These are phyloP conservation scores for Aspergillus novofumigatus DNA, from an alignment of 2,329 filamentous ascomycete genomes.

Conservation along the genomic window DNA sequence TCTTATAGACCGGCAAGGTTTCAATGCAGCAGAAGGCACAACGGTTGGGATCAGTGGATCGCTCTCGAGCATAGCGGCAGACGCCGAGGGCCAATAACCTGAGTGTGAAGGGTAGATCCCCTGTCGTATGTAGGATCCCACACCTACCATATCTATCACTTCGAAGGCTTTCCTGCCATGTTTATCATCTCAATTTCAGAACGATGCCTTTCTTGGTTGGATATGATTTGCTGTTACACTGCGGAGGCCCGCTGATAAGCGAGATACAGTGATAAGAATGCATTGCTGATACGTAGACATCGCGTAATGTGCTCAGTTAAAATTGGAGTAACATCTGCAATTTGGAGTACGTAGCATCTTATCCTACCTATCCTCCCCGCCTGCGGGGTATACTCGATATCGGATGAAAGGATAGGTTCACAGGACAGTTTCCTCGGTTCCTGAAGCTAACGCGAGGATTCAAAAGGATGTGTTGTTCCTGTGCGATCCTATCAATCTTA, in stretches of 20 bases:
- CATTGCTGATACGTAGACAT: not conserved
- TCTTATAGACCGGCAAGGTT: not conserved
- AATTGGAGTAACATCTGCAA: not conserved
- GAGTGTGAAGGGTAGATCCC: not conserved
- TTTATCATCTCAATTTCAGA: not conserved
- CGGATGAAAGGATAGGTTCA: not conserved
- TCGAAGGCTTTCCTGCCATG: not conserved
- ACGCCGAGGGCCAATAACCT: not conserved
- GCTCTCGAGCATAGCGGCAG: not conserved
- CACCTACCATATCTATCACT: not conserved
- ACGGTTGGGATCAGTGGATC: not conserved
- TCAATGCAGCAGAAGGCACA: not conserved
- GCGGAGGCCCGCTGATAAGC: constrained; percentile 7
- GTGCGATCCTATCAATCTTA: not conserved
- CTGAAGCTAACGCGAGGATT: not conserved
- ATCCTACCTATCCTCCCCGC: not conserved
- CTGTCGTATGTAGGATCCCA: not conserved
- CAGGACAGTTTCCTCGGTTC: not conserved
- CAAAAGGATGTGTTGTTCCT: not conserved
- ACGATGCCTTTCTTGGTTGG: not conserved
- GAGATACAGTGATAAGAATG: constrained; percentile 6
- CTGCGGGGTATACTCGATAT: not conserved
- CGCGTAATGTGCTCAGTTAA: not conserved
- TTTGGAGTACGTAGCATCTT: not conserved
- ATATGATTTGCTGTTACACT: not conserved